These are phyloP conservation scores for Lizonia empirigonia DNA, from an alignment of 2,329 filamentous ascomycete species.

Conservation along the genomic window DNA sequence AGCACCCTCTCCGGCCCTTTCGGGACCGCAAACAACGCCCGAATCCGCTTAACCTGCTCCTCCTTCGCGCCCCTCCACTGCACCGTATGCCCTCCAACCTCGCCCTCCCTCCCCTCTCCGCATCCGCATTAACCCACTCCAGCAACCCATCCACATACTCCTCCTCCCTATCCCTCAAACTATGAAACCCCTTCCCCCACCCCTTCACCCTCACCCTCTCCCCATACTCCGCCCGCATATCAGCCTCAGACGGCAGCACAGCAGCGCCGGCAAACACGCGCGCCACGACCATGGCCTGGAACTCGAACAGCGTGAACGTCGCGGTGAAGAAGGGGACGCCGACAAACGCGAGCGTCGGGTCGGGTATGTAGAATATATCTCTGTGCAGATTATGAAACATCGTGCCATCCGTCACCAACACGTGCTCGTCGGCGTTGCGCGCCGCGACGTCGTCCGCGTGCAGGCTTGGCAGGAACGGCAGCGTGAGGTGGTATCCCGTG, in stretches of 20 bases:
- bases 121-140: slow-evolving; percentile 47
- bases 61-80: slow-evolving; percentile 45
- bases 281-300: slow-evolving; percentile 67
- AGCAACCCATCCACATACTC: slow-evolving; percentile 51
- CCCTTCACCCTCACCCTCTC: slow-evolving; percentile 47
- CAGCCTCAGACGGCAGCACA: slow-evolving; percentile 52
- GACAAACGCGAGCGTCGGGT: slow-evolving; percentile 67
- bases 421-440: slow-evolving; percentile 56
- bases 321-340: slow-evolving; percentile 70
- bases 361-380: slow-evolving; percentile 73
- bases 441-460: slow-evolving; percentile 54
- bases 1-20: neutral
- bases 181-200: slow-evolving; percentile 53
- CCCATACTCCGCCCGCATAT: slow-evolving; percentile 52
- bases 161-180: slow-evolving; percentile 48
- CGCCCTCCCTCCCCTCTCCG: slow-evolving; percentile 21
- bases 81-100: slow-evolving; percentile 44
- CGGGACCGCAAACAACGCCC: slow-evolving; percentile 35
- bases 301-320: slow-evolving; percentile 73
- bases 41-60: slow-evolving; percentile 40
- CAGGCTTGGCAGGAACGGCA: slow-evolving; percentile 65
- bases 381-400: slow-evolving; percentile 70
- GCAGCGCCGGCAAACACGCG: slow-evolving; percentile 61
- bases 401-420: slow-evolving; percentile 68
- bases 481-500: slow-evolving; percentile 71